Evolutionary conservation across 2,329 filamentous ascomycete genomes (phyloP).

Genomic region (Pseudocercospora ulei): DNA sequence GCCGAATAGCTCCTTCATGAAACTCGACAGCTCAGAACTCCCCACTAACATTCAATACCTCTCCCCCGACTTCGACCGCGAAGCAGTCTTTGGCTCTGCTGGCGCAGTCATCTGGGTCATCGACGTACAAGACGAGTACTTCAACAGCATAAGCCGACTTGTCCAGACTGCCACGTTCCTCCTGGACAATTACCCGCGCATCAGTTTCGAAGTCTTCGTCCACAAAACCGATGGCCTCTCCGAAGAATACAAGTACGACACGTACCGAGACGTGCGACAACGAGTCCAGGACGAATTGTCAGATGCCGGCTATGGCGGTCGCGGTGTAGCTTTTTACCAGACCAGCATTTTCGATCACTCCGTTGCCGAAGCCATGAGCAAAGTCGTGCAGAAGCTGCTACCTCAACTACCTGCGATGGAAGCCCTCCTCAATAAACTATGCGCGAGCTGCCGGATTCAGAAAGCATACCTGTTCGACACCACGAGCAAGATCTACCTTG

Average conservation of each 20-base stretch:
- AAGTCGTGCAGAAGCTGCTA: slow-evolving; percentile 95
- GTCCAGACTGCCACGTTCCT: slow-evolving; percentile 84
- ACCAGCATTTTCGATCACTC: slow-evolving; percentile 98
- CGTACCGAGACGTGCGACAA: slow-evolving; percentile 92
- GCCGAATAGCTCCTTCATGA: slow-evolving; percentile 75
- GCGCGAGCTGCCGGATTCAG: slow-evolving; percentile 87
- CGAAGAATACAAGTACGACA: slow-evolving; percentile 92
- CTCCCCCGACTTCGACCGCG: slow-evolving; percentile 78
- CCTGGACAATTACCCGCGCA: slow-evolving; percentile 77
- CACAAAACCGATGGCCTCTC: slow-evolving; percentile 98
- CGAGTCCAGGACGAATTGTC: slow-evolving; percentile 92
- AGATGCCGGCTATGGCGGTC: slow-evolving; percentile 86
- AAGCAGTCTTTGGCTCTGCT: slow-evolving; percentile 86
- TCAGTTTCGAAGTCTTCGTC: slow-evolving; percentile 97
- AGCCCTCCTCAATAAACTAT: slow-evolving; percentile 85
- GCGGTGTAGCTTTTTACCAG: slow-evolving; percentile 86
- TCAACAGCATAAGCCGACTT: slow-evolving; percentile 77
- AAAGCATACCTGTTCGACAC: slow-evolving; percentile 98
- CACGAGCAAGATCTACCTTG: slow-evolving; percentile 96
- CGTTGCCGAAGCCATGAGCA: slow-evolving; percentile 96
- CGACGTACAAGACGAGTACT: slow-evolving; percentile 94
- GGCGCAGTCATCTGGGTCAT: slow-evolving; percentile 97
- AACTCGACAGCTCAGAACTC: slow-evolving; percentile 97
- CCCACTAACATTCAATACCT: slow-evolving; percentile 91
- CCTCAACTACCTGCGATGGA: slow-evolving; percentile 88